Base-by-base conservation (phyloP, 306 rosid genomes). In the Lagenaria siceraria region DNA sequence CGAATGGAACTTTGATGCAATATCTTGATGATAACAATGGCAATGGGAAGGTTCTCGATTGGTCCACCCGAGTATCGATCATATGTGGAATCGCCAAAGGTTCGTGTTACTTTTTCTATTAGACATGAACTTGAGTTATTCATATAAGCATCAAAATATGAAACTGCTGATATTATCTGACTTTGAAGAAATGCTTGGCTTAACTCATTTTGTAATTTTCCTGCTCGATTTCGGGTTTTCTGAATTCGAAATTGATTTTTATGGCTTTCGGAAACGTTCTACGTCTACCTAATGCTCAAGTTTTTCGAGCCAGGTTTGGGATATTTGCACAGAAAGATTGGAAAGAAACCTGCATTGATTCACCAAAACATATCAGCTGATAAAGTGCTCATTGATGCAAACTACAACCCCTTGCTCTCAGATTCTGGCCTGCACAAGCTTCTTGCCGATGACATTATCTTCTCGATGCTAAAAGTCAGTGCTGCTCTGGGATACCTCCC, bases 401-500 rank as follows among this genome's bases (percentile, higher is more conserved):
- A 80, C 80, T 85, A 86, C 24, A 93, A 86, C 31, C 82, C 96
- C 22, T 64, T 91, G 75, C 86, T 93, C 53, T 86, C 86, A 38
- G 87, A 91, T 82, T 89, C 98, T 2, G 96, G 93, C 42, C 78
- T 91, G 80, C 96, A 91, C 89, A 91, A 93, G 72, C 97, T 93
- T 25, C 97, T 93, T 42, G 97, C 89, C 60, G 96, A 91, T 43
- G 98, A 93, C 78, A 84, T 86, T 27, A 82, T 91, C 84, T 93
- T 85, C 79, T 91, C 91, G 10, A 81, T 85, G 78, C 96, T 93
- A 75, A 93, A 93, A 84, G 92, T 87, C 46, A 88, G 92, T 79
- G 97, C 98, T 40, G 98, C 96, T 70, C 86, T 82, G 92, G 98
- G 98, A 75, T 93, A 91, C 79, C 82, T 93, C 52, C 90, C 96